Conservation (phyloP, 2,329 filamentous ascomycete genomes). For the Trichophyton verrucosum region DNA sequence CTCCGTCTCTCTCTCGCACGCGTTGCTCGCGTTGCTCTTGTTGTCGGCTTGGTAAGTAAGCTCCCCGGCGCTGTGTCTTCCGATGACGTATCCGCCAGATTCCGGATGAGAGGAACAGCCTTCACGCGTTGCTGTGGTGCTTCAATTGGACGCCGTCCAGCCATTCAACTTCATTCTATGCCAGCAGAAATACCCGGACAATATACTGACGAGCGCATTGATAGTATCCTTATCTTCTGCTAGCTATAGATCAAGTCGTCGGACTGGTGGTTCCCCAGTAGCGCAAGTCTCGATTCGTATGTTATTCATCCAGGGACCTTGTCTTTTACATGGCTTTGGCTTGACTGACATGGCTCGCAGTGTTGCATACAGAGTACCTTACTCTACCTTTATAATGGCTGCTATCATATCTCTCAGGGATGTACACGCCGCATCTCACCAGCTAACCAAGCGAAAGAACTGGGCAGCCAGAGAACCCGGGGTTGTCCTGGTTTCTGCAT, state of each 20-base stretch:
- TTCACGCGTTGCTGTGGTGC: neutral
- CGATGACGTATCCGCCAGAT: neutral
- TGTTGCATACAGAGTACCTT: neutral
- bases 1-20: neutral
- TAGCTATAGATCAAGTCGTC: neutral
- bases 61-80: neutral
- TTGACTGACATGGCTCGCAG: neutral
- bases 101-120: neutral
- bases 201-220: neutral
- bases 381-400: slow-evolving; percentile 16
- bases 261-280: neutral
- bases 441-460: slow-evolving; percentile 42
- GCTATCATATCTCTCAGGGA: slow-evolving; percentile 13
- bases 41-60: neutral
- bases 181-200: neutral
- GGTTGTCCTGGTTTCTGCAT: slow-evolving; percentile 51
- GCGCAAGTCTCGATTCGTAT: neutral
- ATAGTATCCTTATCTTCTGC: neutral
- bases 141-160: neutral
- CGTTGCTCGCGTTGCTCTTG: neutral
- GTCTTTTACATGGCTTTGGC: neutral
- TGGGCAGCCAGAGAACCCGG: slow-evolving; percentile 47
- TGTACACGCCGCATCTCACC: slow-evolving; percentile 12
- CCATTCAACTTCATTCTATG: neutral
- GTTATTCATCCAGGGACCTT: neutral